Base-by-base conservation (phyloP, 1,139 yeast species). In the Candida sp. region DNA sequence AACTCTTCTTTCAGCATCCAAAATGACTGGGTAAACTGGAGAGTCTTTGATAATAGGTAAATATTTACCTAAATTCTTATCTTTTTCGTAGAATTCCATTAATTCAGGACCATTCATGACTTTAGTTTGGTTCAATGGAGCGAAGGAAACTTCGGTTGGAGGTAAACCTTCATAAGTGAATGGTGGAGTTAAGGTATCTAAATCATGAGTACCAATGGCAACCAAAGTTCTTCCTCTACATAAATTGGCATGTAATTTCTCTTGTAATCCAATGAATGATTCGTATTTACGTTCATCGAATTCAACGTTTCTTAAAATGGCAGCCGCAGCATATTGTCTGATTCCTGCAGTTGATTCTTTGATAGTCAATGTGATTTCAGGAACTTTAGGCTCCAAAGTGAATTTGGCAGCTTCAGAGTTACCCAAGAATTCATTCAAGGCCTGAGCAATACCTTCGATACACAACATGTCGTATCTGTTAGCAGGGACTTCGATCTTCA, bases 191-290 rank as follows among this genome's bases (percentile, higher is more conserved):
- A 93, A 72, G 42, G 87, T 81, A 63, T 88, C 96, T 49, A 86
- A 73, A 68, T 95, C 98, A 63, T 95, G 99, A 46, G 99, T 95
- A 57, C 99, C 99, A 75, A 91, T 90, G 46, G 99, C 98, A 43
- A 93, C 99, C 57, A 95, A 79, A 36, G 97, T 85, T 75, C 99
- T 87, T 68, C 91, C 87, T 74, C 99, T 91, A 68, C 99, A 93
- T 61, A 95, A 75, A 66, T 95, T 95, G 49, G 95, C 76, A 70
- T 95, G 99, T 54, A 95, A 77, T 68, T 95, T 95, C 66, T 95
- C 99, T 70, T 95, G 99, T 55, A 95, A 75, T 27, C 96, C 85
- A 61, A 95, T 93, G 75, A 95, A 95, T 4, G 98, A 91, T 47
- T 88, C 96, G 64, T 95, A 95, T 27, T 87, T 75, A 65, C 95